Evolutionary conservation across 2,329 filamentous ascomycete genomes (phyloP), one percentile per base, ranked within the genome.

Genomic region (Penicillium sp.): DNA sequence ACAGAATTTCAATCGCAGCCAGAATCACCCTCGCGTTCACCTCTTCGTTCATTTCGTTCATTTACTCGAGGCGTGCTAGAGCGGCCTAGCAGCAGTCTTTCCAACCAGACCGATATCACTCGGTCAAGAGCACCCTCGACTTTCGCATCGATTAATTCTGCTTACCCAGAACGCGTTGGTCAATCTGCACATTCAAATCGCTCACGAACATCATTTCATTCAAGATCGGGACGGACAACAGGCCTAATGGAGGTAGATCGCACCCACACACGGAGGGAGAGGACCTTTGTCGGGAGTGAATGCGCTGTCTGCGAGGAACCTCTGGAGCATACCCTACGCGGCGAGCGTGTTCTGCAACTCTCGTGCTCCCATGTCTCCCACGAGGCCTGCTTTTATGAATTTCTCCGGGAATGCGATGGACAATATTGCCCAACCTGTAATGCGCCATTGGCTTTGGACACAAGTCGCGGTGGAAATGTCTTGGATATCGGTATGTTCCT

Each of bases 381-480:
- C 73, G 94, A 97, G 75, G 94, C 93, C 36, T 99, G 94, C 77
- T 97, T 99, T 73, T 97, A 97, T 78, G 94, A 99, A 76, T 97
- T 96, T 73, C 96, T 99, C 68, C 90, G 91, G 70, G 93, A 97
- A 71, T 90, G 93, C 58, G 93, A 97, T 66, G 90, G 90, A 53
- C 92, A 97, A 70, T 93, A 91, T 70, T 99, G 94, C 77, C 94
- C 94, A 29, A 89, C 90, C 64, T 99, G 94, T 77, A 89, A 96
- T 79, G 90, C 93, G 63, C 92, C 94, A 21, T 79, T 99, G 52
- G 91, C 93, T 61, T 81, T 99, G 43, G 94, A 99, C 76, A 94
- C 92, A 7, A 96, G 91, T 73, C 86, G 94, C 62, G 92, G 92
- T 59, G 93, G 93, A 63, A 97, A 96, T 79, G 89, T 97, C 53